Evolutionary conservation across 495 filamentous ascomycete species (phyloP).

Genomic region (Lichenothelia convexa): DNA sequence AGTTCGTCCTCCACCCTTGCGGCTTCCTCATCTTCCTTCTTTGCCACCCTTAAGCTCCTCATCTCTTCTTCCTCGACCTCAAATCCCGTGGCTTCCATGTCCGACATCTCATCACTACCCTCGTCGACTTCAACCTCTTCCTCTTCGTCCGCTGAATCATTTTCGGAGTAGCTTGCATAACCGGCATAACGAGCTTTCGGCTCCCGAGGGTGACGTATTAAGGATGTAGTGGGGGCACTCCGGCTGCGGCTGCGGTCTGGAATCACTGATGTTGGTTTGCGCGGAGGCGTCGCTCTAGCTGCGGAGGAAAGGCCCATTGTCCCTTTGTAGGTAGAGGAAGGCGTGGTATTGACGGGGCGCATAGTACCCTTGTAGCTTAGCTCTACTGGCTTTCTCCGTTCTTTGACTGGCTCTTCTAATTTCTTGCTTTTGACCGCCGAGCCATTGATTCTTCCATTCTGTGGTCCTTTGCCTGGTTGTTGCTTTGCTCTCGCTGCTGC

Average conservation of each 20-base stretch:
- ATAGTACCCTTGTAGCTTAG: slow-evolving; percentile 41
- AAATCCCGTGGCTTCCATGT: slow-evolving; percentile 46
- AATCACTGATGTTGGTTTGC: too few relatives aligned
- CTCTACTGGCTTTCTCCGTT: slow-evolving; percentile 14
- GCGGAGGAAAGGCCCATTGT: slow-evolving; percentile 8
- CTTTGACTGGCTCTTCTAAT: slow-evolving; percentile 4
- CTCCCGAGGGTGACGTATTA: too few relatives aligned
- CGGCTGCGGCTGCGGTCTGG: neutral
- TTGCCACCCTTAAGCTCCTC: slow-evolving; percentile 29
- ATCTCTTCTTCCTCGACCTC: slow-evolving; percentile 43
- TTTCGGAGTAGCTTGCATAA: slow-evolving; percentile 21
- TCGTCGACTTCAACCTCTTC: slow-evolving; percentile 33
- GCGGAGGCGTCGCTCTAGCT: neutral
- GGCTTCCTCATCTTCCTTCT: slow-evolving; percentile 42
- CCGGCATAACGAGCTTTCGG: slow-evolving; percentile 10
- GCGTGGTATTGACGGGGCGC: slow-evolving; percentile 16
- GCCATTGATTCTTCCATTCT: slow-evolving; percentile 10
- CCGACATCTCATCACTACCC: slow-evolving; percentile 37
- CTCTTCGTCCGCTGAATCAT: too few relatives aligned
- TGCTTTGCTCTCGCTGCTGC: slow-evolving; percentile 3
- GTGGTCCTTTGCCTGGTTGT: neutral
- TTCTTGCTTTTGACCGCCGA: slow-evolving; percentile 2
- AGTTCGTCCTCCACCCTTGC: slow-evolving; percentile 31
- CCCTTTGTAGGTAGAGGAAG: slow-evolving; percentile 22
- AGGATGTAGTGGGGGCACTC: neutral